Conservation (phyloP, 768 basidiomycete species). For the Serendipita vermifera region DNA sequence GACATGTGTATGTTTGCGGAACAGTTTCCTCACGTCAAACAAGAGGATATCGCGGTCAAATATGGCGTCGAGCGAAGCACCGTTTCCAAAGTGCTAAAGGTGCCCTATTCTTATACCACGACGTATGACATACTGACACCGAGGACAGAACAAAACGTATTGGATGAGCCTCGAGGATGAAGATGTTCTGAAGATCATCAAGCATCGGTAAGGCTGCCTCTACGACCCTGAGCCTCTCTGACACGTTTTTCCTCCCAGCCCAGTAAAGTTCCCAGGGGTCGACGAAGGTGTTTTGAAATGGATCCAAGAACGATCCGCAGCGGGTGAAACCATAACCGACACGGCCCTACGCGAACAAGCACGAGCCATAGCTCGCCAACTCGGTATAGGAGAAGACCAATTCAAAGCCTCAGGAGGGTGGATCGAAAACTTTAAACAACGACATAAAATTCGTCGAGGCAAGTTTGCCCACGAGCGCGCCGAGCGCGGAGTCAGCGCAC, state of each 20-base stretch:
- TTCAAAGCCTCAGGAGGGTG: slow-evolving; percentile 91
- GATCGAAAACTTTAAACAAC: slow-evolving; percentile 85
- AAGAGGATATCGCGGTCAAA: slow-evolving; percentile 67
- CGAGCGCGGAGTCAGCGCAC: background rate
- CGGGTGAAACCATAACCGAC: slow-evolving; percentile 41
- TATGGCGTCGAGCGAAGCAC: slow-evolving; percentile 83
- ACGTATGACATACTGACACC: background rate
- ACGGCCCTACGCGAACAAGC: slow-evolving; percentile 51
- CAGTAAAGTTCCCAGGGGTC: slow-evolving; percentile 68
- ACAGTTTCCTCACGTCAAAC: slow-evolving; percentile 52
- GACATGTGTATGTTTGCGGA: slow-evolving; percentile 57
- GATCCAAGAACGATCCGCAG: slow-evolving; percentile 34
- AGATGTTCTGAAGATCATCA: slow-evolving; percentile 46
- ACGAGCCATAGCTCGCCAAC: slow-evolving; percentile 44
- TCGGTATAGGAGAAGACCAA: slow-evolving; percentile 48
- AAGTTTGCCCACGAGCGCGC: background rate
- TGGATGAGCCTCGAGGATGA: slow-evolving; percentile 62
- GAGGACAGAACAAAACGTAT: slow-evolving; percentile 41
- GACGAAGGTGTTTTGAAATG: slow-evolving; percentile 51
- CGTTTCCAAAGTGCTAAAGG: slow-evolving; percentile 82
- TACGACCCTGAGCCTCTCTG: background rate
- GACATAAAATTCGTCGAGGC: slow-evolving; percentile 43
- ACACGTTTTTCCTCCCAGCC: slow-evolving; percentile 28
- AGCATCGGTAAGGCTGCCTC: slow-evolving; percentile 44
- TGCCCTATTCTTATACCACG: background rate